Base-by-base conservation (phyloP, 2,329 filamentous ascomycete species). In the Diaporthe australafricana region DNA sequence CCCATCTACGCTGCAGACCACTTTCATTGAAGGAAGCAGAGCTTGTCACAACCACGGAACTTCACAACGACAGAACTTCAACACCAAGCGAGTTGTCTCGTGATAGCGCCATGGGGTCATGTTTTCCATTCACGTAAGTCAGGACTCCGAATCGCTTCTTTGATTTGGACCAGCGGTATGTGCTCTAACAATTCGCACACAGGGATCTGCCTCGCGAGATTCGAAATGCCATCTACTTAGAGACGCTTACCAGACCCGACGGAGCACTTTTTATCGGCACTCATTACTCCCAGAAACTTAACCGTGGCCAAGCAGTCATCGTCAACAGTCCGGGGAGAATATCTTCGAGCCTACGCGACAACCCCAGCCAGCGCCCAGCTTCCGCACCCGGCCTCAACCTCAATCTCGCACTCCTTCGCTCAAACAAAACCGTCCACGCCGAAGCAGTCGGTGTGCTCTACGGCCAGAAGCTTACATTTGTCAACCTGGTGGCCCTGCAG, bases 171-270 rank as follows among this genome's bases (percentile, higher is more conserved):
- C n/a, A n/a, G n/a, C 16, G 4, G 5, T 0, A 45, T 25, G 17
- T 6, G 20, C 9, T 16, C 0, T 25, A 2, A 6, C 65, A 56
- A 5, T 56, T n/a, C 12, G 0, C 4, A 35, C 1, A 1, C n/a
- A 68, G 65, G 52, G 17, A 47, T 3, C 14, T 68, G 20, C 65
- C 65, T 16, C 4, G 20, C 6, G 50, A 68, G 40, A 32, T 68
- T 17, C 65, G 65, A 16, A 68, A 68, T 38, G 20, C 25, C 50
- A 47, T 68, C 65, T 68, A 68, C 65, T 0, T 27, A 9, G 17
- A 32, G 7, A 14, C n/a, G 6, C 25, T 68, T 0, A 22, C 35
- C 12, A 3, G 6, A 1, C 38, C 50, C 6, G 17, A 25, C 25
- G 27, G 27, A 14, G 3, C 2, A 0, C 5, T 68, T 12, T 22